phyloP scores from a whole-genome alignment of 495 filamentous ascomycete genomes.

The Echria macrotheca region DNA sequence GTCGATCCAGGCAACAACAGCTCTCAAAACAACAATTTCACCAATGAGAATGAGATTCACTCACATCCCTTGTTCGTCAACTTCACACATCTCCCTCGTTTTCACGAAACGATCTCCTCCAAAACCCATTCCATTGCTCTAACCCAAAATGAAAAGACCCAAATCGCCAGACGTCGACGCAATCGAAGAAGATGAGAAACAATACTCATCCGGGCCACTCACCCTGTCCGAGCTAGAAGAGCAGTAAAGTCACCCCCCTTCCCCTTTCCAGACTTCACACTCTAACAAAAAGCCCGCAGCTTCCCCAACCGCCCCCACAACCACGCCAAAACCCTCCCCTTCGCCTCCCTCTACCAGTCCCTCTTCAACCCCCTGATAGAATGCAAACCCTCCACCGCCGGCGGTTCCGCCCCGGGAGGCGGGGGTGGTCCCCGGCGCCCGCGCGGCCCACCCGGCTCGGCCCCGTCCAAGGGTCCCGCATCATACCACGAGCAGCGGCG shows the following conservation, averaged over 20 bases:
- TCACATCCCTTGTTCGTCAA: background rate
- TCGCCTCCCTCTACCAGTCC: slow-evolving; percentile 67
- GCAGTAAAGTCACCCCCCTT: slow-evolving; percentile 43
- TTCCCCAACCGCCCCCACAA: slow-evolving; percentile 85
- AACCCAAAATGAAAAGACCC: slow-evolving; percentile 17
- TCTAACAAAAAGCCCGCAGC: slow-evolving; percentile 39
- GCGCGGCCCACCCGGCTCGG: slow-evolving; percentile 27
- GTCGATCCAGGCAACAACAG: too few relatives aligned
- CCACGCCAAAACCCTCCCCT: slow-evolving; percentile 70
- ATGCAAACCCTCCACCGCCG: slow-evolving; percentile 69
- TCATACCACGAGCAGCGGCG: slow-evolving; percentile 78
- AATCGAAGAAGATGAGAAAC: slow-evolving; percentile 44
- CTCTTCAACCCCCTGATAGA: slow-evolving; percentile 87
- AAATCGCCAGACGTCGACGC: slow-evolving; percentile 47
- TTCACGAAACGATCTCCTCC: slow-evolving; percentile 22
- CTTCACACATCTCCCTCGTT: background rate
- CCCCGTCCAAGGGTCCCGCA: slow-evolving; percentile 40
- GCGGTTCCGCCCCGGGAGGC: slow-evolving; percentile 25
- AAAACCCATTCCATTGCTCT: too few relatives aligned
- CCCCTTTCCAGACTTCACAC: background rate
- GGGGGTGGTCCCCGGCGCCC: background rate
- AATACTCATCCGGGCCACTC: slow-evolving; percentile 40
- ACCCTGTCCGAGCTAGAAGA: slow-evolving; percentile 54
- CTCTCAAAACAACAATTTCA: too few relatives aligned
- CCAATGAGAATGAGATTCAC: too few relatives aligned